Base-by-base conservation (phyloP, 179 eudicot species). In the Dionaea muscipula region DNA sequence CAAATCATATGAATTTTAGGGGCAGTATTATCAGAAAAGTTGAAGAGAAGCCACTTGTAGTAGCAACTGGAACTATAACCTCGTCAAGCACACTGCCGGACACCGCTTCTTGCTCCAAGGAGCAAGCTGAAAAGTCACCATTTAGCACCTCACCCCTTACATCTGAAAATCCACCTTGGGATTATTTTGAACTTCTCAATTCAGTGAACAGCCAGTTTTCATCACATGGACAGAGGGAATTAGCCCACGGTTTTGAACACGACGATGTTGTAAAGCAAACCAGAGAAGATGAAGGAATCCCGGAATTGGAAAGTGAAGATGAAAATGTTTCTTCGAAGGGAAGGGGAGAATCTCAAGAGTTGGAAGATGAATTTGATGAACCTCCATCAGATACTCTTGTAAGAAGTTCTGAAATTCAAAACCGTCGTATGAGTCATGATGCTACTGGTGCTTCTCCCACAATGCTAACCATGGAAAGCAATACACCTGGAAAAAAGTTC, bases 341-440 rank as follows among this genome's bases (percentile, higher is more conserved):
- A 53, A 64, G 55, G 25, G 78, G 63, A 26, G 80, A 61, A 36
- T 75, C 78, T 36, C 67, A 63, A 47, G 78, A 55, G 33, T 81
- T 91, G 2, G 95, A 81, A 26, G 96, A 86, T 70, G 97, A 86
- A 62, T 86, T 86, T 77, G 97, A 90, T 68, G 88, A 86, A 25
- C 91, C 90, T 3, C 63, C 90, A 21, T 57, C 82, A 21, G 85
- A 78, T 51, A 72, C 80, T 28, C 76, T 90, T 14, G 86, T 85
- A 51, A 75, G 95, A 55, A 85, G 81, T 64, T 85, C 85, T 47
- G 76, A 79, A 66, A 90, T 86, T 69, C 78, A 79, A 53, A 86
- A 86, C 56, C 72, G 82, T 55, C 76, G 60, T 54, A 64, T 56
- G 26, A 80, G 66, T 55, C 65, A 67, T 64, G 72, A 41, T 43